phyloP scores from a whole-genome alignment of 352 stramenopile genomes.

The Phytopythium aichiense region DNA sequence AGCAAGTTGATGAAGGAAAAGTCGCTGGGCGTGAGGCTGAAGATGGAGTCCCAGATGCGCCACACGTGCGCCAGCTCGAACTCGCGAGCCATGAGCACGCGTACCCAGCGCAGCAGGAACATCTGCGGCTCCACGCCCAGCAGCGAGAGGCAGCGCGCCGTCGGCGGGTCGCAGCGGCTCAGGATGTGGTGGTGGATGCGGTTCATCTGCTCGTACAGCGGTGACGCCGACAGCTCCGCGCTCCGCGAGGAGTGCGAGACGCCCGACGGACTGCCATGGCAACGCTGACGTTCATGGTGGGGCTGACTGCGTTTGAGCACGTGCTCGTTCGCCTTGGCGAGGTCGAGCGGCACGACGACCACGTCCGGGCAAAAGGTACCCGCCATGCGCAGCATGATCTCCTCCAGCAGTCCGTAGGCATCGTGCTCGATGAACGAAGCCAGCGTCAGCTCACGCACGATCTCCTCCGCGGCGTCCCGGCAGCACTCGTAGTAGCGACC shows the following conservation, averaged over 20 bases:
- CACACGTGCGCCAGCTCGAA: constrained; percentile 73
- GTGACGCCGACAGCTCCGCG: constrained; percentile 30
- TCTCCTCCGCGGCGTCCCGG: constrained; percentile 43
- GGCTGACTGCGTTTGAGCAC: neutral
- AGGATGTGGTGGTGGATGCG: constrained; percentile 67
- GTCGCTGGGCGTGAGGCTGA: constrained; percentile 60
- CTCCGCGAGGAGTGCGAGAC: constrained; percentile 5
- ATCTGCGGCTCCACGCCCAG: constrained; percentile 67
- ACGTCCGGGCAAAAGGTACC: constrained; percentile 54
- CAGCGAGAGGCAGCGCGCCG: constrained; percentile 38
- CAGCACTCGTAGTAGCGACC: constrained; percentile 65
- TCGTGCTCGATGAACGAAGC: constrained; percentile 59
- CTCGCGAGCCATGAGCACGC: constrained; percentile 72
- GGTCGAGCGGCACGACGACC: constrained; percentile 1
- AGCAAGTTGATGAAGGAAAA: constrained; percentile 79
- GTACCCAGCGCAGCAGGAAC: constrained; percentile 70
- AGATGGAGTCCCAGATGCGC: constrained; percentile 78
- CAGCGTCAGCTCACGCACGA: constrained; percentile 46
- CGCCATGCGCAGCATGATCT: constrained; percentile 75
- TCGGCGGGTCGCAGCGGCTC: constrained; percentile 54
- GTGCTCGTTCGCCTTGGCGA: neutral
- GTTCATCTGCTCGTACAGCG: constrained; percentile 73
- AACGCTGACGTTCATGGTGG: neutral
- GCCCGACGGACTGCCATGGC: constrained; percentile 1
- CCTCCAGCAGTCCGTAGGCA: constrained; percentile 54